Evolutionary conservation across 257 asterid species (phyloP).

Genomic region (Gentiana macrophylla): DNA sequence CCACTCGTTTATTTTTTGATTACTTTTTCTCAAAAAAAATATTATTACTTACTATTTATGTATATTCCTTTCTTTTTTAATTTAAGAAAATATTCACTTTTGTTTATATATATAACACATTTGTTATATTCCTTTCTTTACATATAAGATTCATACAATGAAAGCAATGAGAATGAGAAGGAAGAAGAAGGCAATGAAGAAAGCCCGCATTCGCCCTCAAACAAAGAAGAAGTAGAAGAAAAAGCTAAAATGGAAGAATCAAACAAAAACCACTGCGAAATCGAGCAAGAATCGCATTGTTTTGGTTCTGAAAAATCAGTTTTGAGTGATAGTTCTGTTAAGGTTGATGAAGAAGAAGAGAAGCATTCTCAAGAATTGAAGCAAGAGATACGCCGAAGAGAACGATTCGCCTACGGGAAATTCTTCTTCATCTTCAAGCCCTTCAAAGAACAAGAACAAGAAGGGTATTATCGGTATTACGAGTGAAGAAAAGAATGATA

Average conservation of each 20-base stretch:
- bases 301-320: constrained; percentile 67
- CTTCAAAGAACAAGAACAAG: constrained; percentile 28
- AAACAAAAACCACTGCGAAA: constrained; percentile 34
- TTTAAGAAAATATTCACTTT: too few species aligned
- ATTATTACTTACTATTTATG: too few species aligned
- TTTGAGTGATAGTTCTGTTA: constrained; percentile 38
- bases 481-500: not conserved
- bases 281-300: constrained; percentile 48
- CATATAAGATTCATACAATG: constrained; percentile 9
- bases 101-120: too few species aligned
- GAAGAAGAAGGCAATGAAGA: too few species aligned
- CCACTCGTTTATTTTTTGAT: too few species aligned
- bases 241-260: constrained; percentile 19
- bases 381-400: constrained; percentile 13
- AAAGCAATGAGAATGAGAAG: constrained; percentile 14
- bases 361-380: constrained; percentile 11
- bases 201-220: constrained; percentile 1
- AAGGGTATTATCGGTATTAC: constrained; percentile 15
- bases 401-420: constrained; percentile 10
- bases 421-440: constrained; percentile 12
- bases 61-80: too few species aligned
- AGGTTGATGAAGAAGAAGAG: constrained; percentile 20
- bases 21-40: too few species aligned
- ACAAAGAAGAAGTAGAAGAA: constrained; percentile 20
- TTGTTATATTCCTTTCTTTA: too few species aligned